Percentiles rank a stretch among this genome's conserved stretches.
These are phyloP conservation scores for Coemansia sp. DNA, from an alignment of 192 early-diverging fungal genomes.

Conservation along the genomic window DNA sequence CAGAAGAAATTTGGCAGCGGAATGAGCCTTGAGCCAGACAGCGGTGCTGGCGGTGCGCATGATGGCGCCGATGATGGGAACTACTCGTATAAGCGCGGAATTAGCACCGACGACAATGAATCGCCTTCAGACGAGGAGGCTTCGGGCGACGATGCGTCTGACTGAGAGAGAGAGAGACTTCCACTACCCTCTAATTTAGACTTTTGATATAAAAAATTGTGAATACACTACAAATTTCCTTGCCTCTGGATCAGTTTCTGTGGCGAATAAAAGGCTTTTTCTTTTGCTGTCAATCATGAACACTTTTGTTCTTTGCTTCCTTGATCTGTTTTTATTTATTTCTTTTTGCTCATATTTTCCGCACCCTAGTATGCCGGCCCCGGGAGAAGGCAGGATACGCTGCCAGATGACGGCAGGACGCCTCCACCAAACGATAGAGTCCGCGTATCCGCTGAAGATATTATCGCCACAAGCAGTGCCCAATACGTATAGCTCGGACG, in stretches of 20 bases:
- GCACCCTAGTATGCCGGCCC: conserved; percentile 19
- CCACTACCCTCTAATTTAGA: no score
- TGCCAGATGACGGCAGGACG: conserved; percentile 41
- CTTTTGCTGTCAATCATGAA: background rate
- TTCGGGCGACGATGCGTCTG: background rate
- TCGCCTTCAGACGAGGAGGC: conserved; percentile 5
- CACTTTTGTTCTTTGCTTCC: background rate
- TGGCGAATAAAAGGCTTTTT: background rate
- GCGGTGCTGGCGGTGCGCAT: conserved; percentile 6
- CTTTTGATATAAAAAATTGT: background rate
- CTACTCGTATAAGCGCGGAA: conserved; percentile 12
- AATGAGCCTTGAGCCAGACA: conserved; percentile 12
- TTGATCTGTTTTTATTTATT: background rate
- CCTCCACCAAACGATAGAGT: conserved; percentile 21
- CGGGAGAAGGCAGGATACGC: conserved; percentile 39
- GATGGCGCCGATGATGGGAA: conserved; percentile 12
- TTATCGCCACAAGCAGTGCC: conserved; percentile 40
- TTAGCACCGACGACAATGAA: conserved; percentile 19
- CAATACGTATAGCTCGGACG: conserved; percentile 2
- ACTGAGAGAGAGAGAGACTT: background rate
- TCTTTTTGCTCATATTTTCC: background rate
- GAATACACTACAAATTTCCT: no score
- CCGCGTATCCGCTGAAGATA: conserved; percentile 55
- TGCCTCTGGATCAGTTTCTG: no score
- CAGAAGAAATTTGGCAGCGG: conserved; percentile 78